Base-by-base conservation (phyloP, 208 protist genomes). In the Endotrypanum monterogeii region DNA sequence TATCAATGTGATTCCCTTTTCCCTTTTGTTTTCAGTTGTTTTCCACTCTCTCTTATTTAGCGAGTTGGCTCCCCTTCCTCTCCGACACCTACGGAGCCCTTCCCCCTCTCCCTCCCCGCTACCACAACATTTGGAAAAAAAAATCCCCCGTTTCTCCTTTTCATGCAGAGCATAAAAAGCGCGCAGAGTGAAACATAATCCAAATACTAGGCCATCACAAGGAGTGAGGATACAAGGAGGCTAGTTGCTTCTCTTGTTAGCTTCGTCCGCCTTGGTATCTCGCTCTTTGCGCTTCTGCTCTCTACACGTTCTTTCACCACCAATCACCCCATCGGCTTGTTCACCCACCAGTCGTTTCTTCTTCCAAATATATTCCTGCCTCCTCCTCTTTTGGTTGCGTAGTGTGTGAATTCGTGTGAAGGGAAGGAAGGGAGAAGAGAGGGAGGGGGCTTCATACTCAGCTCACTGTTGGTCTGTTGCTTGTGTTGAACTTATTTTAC, bases 331-430 rank as follows among this genome's bases (percentile, higher is more conserved):
- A 60, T 63, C 14, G n/a, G 18, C 39, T n/a, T 37, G 32, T 44
- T 35, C 30, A 63, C 58, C 35, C 58, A 28, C 32, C 58, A 28
- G 8, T 11, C 23, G 12, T 63, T 44, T 23, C 9, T 32, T 48
- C 52, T 3, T 41, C 48, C 32, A n/a, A n/a, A n/a, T n/a, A n/a
- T n/a, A n/a, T 23, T 37, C 44, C 37, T n/a, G 35, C 39, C 67
- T 58, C 25, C 32, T 23, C 62, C 1, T 65, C 73, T 78, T 78
- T 52, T 35, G 50, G 55, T 6, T 72, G 67, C 44, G n/a, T 54
- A 60, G 50, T 12, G 71, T 23, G 39, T 9, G 67, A 50, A 39
- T 67, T 18, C 41, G 9, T 39, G 56, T n/a, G n/a, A n/a, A n/a
- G n/a, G n/a, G n/a, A n/a, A n/a, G n/a, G n/a, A n/a, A n/a, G n/a